These are phyloP conservation scores for Sugiyamaella sp. DNA, from an alignment of 1,139 yeast genomes.

Conservation along the genomic window DNA sequence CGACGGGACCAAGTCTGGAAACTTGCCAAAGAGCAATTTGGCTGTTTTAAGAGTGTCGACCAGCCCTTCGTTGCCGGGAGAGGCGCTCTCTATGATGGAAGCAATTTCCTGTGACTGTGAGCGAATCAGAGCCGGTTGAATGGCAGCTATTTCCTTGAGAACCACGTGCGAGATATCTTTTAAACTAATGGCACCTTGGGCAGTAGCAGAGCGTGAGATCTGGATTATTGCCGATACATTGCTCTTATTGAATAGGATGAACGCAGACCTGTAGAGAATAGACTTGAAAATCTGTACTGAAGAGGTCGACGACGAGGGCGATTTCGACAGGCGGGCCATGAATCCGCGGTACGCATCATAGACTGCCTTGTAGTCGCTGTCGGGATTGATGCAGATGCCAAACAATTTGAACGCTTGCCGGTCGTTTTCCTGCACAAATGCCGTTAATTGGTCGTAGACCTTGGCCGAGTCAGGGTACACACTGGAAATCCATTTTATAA, in stretches of 20 bases:
- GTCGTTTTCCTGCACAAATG: slow-evolving; percentile 25
- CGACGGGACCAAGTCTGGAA: slow-evolving; percentile 45
- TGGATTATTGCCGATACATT: slow-evolving; percentile 60
- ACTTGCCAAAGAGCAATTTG: slow-evolving; percentile 58
- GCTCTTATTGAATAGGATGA: slow-evolving; percentile 65
- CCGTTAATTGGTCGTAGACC: slow-evolving; percentile 25
- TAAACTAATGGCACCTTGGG: slow-evolving; percentile 39
- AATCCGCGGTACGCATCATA: slow-evolving; percentile 65
- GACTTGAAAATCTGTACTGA: slow-evolving; percentile 46
- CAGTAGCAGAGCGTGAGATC: slow-evolving; percentile 42
- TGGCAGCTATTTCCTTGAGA: slow-evolving; percentile 60
- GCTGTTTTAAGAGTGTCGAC: slow-evolving; percentile 59
- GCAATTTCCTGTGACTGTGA: slow-evolving; percentile 59
- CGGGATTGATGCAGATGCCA: slow-evolving; percentile 48
- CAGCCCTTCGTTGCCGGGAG: slow-evolving; percentile 39
- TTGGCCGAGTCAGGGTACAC: slow-evolving; percentile 43
- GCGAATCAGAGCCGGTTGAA: slow-evolving; percentile 66
- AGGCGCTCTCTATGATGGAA: slow-evolving; percentile 43
- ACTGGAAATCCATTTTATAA: slow-evolving; percentile 65
- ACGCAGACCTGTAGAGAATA: slow-evolving; percentile 63
- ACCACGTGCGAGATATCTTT: slow-evolving; percentile 52
- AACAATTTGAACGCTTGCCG: slow-evolving; percentile 26
- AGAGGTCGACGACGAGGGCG: slow-evolving; percentile 1
- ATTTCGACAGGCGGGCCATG: slow-evolving; percentile 45
- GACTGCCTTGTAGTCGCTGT: slow-evolving; percentile 63